Base-by-base conservation (phyloP, 2,329 filamentous ascomycete genomes). In the Apiospora rasikravindrae region DNA sequence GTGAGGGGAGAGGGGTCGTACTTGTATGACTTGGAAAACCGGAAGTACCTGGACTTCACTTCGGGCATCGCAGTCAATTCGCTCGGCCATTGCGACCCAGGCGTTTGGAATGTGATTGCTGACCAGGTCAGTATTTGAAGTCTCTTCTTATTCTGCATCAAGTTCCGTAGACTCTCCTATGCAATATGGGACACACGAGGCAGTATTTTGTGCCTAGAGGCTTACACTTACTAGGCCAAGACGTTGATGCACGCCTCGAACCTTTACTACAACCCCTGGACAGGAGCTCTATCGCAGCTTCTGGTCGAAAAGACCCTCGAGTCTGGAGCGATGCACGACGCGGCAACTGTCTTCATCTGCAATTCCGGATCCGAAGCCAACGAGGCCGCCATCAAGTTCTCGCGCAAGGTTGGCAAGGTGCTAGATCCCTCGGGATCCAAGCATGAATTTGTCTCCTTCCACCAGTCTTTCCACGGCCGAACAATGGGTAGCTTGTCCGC, bases 281-380 rank as follows among this genome's bases (percentile, higher is more conserved):
- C 94, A 1, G 96, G 96, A 44, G 91, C 92, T 2, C 90, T 99
- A 70, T 98, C 94, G 74, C 92, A 96, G 82, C 86, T 95, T 33
- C 88, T 99, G 33, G 90, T 99, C 45, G 89, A 96, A 77, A 92
- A 92, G 82, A 99, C 96, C 0, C 83, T 89, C 70, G 90, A 92
- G 77, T 91, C 93, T 0, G 94, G 94, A 53, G 93, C 88, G 75
- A 98, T 98, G 93, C 90, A 93, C 77, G 90, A 92, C 79, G 94
- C 93, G 24, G 86, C 89, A 26, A 90, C 93, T 71, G 94, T 94
- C 2, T 99, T 99, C 80, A 89, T 99, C 76, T 98, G 94, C 86
- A 99, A 99, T 85, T 98, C 95, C 4, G 96, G 96, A 73, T 94
- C 93, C 73, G 96, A 99, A 84, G 96, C 96, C 80, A 99, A 99